Conservation (phyloP, 495 filamentous ascomycete species). For the Penicillium egyptiacum region DNA sequence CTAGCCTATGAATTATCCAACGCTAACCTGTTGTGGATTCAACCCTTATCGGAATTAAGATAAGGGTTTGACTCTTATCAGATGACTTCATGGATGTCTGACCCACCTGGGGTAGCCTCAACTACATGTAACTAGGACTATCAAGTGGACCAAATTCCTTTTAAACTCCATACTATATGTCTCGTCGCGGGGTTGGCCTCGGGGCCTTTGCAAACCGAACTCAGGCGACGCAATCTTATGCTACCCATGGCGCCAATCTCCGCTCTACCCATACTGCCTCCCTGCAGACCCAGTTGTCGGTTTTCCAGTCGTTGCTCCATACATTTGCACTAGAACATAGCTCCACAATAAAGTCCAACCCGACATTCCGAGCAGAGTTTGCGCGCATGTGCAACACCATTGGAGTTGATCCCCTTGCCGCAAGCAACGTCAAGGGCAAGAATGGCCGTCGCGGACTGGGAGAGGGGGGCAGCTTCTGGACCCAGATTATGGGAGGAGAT, state of each 20-base stretch:
- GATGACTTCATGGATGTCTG: not conserved
- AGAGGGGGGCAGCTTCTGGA: conserved; percentile 74
- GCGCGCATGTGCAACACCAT: conserved; percentile 98
- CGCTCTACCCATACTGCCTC: conserved; percentile 77
- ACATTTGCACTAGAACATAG: conserved; percentile 93
- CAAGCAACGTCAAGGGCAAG: conserved; percentile 62
- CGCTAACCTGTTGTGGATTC: conserved; percentile 16
- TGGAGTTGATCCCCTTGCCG: conserved; percentile 87
- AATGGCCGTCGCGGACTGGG: conserved; percentile 42
- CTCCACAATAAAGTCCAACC: conserved; percentile 92
- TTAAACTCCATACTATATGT: conserved; percentile 33
- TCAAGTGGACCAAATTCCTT: not conserved
- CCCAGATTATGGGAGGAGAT: conserved; percentile 81
- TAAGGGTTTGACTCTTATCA: conserved; percentile 3
- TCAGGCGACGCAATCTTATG: conserved; percentile 79
- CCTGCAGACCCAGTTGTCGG: conserved; percentile 85
- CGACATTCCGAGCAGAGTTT: conserved; percentile 92
- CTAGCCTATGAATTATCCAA: conserved; percentile 13
- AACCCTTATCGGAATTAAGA: conserved; percentile 29
- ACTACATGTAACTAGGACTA: not conserved
- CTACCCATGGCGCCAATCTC: conserved; percentile 81
- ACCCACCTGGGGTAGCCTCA: not conserved
- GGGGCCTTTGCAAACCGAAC: conserved; percentile 84
- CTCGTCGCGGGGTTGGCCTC: conserved; percentile 76
- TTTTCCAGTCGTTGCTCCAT: conserved; percentile 91